Percentiles rank a stretch among this genome's conserved stretches.
These are phyloP conservation scores for Aureobasidium mangrovei DNA, from an alignment of 2,329 filamentous ascomycete genomes.

Conservation along the genomic window DNA sequence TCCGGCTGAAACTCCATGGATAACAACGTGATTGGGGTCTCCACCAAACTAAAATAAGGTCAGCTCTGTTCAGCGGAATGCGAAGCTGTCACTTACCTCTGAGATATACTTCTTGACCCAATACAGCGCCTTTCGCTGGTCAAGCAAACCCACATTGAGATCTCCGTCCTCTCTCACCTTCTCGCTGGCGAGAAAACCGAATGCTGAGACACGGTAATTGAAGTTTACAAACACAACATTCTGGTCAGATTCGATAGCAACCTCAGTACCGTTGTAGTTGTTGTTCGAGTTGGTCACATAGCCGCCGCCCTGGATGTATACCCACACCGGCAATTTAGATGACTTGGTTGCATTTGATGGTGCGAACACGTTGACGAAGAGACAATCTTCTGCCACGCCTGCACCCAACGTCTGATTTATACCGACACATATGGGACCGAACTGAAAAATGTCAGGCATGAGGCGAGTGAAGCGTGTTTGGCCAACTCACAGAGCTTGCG, in stretches of 20 bases:
- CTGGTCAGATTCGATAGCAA: conserved; percentile 26
- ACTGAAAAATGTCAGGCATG: conserved; percentile 9
- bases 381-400: conserved; percentile 29
- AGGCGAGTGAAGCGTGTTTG: neutral
- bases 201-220: conserved; percentile 31
- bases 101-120: conserved; percentile 37
- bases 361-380: conserved; percentile 32
- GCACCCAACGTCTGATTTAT: neutral
- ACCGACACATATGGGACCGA: conserved; percentile 12
- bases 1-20: conserved; percentile 35
- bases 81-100: conserved; percentile 15
- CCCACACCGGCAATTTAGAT: conserved; percentile 30
- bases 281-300: conserved; percentile 30
- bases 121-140: conserved; percentile 44
- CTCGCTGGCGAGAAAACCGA: conserved; percentile 33
- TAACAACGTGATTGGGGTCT: conserved; percentile 30
- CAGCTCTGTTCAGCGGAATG: neutral
- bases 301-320: conserved; percentile 34
- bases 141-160: conserved; percentile 44
- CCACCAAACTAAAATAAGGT: conserved; percentile 25
- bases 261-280: conserved; percentile 28
- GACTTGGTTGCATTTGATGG: conserved; percentile 27
- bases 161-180: conserved; percentile 19
- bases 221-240: conserved; percentile 31
- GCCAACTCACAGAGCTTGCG: neutral